Evolutionary conservation across 805 yeast species (phyloP), one percentile per base, ranked within the genome.

Genomic region (Debaryomyces hansenii): DNA sequence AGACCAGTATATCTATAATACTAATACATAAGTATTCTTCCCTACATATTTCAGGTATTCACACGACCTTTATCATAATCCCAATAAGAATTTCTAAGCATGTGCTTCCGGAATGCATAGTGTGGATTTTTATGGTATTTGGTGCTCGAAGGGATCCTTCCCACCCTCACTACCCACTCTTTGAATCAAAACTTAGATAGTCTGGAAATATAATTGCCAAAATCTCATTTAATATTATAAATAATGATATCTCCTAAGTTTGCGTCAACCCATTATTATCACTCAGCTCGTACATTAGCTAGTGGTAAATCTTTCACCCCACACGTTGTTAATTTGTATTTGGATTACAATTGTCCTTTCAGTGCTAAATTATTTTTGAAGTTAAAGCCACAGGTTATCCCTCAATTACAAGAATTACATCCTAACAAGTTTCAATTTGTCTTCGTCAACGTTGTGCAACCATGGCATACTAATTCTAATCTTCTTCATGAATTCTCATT

Each of bases 381-480:
- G 45, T 60, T 88, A 47, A 70, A 74, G 49, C 62, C 67, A 5
- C 73, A 74, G 31, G 71, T 86, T 6, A 72, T 82, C 34, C 90
- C 90, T 15, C 50, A 59, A 24, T 64, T 84, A 40, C 71, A 75
- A 41, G 51, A 63, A 27, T 66, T 72, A 44, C 66, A 71, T 42
- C 78, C 83, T 1, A 74, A 73, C 47, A 62, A 77, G 49, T 79
- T 84, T 55, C 79, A 80, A 53, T 75, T 87, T 50, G 78, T 82
- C 9, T 80, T 85, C 63, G 77, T 83, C 50, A 85, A 87, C 58
- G 90, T 84, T 35, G 74, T 86, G n/a, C 96, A 90, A 69, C 94
- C 95, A 53, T 90, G 96, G 96, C 96, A 90, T 62, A 84, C 91
- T 37, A 80, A 82, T 46, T 84, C 92, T 1, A 77, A 80, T 4